phyloP scores from a whole-genome alignment of 768 basidiomycete genomes.

The Suillus americanus region DNA sequence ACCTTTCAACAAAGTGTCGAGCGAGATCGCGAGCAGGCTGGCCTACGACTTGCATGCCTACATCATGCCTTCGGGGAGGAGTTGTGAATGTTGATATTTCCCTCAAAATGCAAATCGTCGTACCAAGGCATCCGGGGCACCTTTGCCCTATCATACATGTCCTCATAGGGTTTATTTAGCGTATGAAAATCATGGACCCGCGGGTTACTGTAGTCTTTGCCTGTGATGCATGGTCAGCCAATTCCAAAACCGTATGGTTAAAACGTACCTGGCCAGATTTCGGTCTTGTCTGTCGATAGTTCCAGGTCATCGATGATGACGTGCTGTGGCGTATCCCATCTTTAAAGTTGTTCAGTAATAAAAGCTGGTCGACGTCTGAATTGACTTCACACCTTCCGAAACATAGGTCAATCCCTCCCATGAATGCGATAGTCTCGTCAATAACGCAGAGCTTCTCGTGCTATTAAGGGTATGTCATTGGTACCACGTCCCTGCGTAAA shows the following conservation, averaged over 20 bases:
- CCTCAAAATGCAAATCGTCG: constrained; percentile 19
- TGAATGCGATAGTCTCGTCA: constrained; percentile 96
- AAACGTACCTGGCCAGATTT: constrained; percentile 83
- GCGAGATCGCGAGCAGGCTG: constrained; percentile 94
- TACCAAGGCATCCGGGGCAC: constrained; percentile 97
- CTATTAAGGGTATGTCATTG: constrained; percentile 37
- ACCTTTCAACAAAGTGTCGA: constrained; percentile 94
- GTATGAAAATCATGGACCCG: constrained; percentile 83
- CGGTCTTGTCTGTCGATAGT: constrained; percentile 50
- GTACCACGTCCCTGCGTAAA: background rate
- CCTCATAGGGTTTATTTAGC: constrained; percentile 87
- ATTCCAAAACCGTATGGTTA: background rate
- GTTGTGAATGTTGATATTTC: background rate
- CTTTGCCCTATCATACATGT: constrained; percentile 91
- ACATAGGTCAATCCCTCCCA: constrained; percentile 95
- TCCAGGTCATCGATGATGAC: constrained; percentile 83
- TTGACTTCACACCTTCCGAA: constrained; percentile 64
- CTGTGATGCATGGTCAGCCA: constrained; percentile 36
- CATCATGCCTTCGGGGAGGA: constrained; percentile 76
- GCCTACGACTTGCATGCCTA: constrained; percentile 93
- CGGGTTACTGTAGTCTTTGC: constrained; percentile 95
- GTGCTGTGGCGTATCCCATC: constrained; percentile 98
- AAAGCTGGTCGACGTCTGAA: background rate
- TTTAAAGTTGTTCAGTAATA: constrained; percentile 25
- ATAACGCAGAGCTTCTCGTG: constrained; percentile 99